phyloP scores from a whole-genome alignment of 768 basidiomycete species.

The Podaxis sp. region DNA sequence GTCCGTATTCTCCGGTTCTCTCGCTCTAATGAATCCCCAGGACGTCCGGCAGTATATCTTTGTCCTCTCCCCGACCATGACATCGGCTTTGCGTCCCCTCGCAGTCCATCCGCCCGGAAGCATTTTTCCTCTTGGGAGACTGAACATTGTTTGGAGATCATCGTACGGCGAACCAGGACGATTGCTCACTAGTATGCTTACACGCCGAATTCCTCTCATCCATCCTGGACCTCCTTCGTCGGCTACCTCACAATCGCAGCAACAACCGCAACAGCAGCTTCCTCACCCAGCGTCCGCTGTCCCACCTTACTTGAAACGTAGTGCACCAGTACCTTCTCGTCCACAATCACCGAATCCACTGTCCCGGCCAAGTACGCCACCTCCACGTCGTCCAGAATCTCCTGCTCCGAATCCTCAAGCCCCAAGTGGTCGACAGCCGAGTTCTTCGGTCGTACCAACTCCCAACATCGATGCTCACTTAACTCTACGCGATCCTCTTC shows the following conservation, averaged over 20 bases:
- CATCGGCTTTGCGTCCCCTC: slow-evolving; percentile 47
- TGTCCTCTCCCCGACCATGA: slow-evolving; percentile 57
- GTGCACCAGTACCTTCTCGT: slow-evolving; percentile 22
- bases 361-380: slow-evolving; percentile 59
- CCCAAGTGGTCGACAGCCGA: slow-evolving; percentile 32
- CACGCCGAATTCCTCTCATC: slow-evolving; percentile 71
- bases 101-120: slow-evolving; percentile 52
- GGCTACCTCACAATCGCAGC: slow-evolving; percentile 63
- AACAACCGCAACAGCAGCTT: slow-evolving; percentile 48
- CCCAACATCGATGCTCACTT: slow-evolving; percentile 51
- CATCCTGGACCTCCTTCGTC: slow-evolving; percentile 52
- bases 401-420: slow-evolving; percentile 29
- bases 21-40: slow-evolving; percentile 78
- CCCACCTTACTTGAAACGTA: slow-evolving; percentile 73
- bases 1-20: slow-evolving; percentile 56
- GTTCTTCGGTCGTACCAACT: slow-evolving; percentile 20
- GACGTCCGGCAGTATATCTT: slow-evolving; percentile 89
- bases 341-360: slow-evolving; percentile 27
- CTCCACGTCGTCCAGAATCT: slow-evolving; percentile 42
- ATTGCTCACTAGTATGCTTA: slow-evolving; percentile 85
- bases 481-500: slow-evolving; percentile 54
- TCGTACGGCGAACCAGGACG: slow-evolving; percentile 84
- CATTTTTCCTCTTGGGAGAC: slow-evolving; percentile 76
- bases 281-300: slow-evolving; percentile 67
- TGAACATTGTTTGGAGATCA: slow-evolving; percentile 89